phyloP scores from a whole-genome alignment of 331 rosid genomes.

The Malus hybrid region DNA sequence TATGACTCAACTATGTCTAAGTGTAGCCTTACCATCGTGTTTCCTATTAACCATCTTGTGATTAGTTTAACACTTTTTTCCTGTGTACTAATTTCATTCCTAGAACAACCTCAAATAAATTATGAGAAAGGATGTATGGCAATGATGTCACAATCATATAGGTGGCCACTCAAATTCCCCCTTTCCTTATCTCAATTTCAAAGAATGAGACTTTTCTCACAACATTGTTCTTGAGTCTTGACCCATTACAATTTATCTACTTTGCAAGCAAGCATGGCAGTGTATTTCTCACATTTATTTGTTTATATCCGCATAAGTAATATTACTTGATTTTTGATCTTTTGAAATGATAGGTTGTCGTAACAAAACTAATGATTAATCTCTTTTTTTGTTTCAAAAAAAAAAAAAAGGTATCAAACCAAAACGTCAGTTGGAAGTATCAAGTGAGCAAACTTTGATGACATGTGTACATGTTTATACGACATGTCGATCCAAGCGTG shows the following conservation, averaged over 20 bases:
- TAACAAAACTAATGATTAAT: rapidly evolving
- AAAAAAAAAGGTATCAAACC: too few species aligned
- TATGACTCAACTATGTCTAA: too few species aligned
- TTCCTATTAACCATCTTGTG: background rate
- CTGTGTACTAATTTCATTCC: background rate
- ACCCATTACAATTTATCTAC: background rate
- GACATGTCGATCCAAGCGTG: too few species aligned
- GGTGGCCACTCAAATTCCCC: background rate
- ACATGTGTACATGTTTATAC: too few species aligned
- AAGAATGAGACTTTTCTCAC: background rate
- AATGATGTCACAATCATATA: background rate
- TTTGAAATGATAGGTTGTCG: too few species aligned
- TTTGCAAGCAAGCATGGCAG: background rate
- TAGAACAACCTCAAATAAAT: background rate
- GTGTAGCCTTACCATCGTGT: background rate
- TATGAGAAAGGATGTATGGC: background rate
- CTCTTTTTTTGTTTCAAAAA: too few species aligned
- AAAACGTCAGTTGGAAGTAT: background rate
- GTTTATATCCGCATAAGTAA: background rate
- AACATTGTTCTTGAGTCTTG: too few species aligned
- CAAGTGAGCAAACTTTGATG: background rate
- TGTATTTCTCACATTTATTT: background rate
- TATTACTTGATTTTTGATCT: too few species aligned
- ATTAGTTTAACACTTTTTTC: background rate
- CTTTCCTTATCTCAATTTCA: background rate